phyloP scores from a whole-genome alignment of 2,329 filamentous ascomycete species.

The Penicillium aurantiogriseum region DNA sequence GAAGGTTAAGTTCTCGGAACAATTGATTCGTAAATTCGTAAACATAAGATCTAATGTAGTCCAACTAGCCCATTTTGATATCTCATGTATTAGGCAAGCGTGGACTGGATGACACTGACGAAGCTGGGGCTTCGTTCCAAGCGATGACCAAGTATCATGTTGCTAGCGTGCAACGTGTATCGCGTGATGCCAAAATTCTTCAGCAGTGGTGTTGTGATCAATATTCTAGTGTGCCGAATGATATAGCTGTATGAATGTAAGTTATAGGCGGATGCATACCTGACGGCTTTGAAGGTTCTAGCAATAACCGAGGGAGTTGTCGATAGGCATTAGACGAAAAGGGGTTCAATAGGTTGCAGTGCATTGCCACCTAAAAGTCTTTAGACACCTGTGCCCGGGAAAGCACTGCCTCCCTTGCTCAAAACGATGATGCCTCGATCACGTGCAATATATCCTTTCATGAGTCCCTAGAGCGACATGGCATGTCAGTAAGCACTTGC shows the following conservation, averaged over 20 bases:
- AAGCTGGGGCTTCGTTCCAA: neutral
- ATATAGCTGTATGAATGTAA: neutral
- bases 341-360: neutral
- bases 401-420: slow-evolving; percentile 81
- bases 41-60: neutral
- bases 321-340: neutral
- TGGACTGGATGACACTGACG: neutral
- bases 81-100: neutral
- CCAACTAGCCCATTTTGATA: neutral
- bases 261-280: neutral
- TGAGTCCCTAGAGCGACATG: slow-evolving; percentile 64
- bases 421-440: slow-evolving; percentile 87
- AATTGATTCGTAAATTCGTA: slow-evolving; percentile 9
- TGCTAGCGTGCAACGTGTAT: neutral
- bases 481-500: slow-evolving; percentile 11
- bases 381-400: slow-evolving; percentile 79
- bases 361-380: neutral
- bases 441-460: slow-evolving; percentile 97
- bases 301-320: neutral
- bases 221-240: neutral
- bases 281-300: neutral
- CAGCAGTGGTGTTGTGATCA: neutral
- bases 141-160: neutral
- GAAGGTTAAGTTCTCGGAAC: neutral
- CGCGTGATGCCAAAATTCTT: neutral